Base-by-base conservation (phyloP, 352 stramenopile species). In the Phytophthora sp. region DNA sequence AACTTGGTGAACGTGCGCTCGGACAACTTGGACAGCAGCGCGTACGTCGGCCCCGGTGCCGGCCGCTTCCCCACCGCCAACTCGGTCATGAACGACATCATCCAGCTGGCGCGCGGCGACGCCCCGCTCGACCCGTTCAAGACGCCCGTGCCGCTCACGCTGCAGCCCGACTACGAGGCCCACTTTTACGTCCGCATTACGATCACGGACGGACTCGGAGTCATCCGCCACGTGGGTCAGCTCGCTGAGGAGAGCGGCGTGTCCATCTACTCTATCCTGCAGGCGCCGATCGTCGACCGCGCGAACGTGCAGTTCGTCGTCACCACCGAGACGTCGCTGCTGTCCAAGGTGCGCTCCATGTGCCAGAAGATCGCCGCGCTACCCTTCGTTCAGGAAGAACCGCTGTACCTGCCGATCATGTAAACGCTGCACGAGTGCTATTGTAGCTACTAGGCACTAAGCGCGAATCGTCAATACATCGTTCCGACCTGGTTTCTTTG, bases 221-320 rank as follows among this genome's bases (percentile, higher is more conserved):
- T 99, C 67, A 98, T 98, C 54, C 83, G 94, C 58, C 80, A 94
- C 56, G 95, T 98, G 30, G 97, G 97, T 30, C 89, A 98, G 64
- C 72, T 98, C 58, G 97, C 95, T 34, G 97, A 98, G 75, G 83
- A 98, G 57, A 84, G 96, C 67, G 89, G 91, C 46, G 95, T 99
- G 34, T 98, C 92, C 27, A 99, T 99, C 75, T 96, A 98, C 84
- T 98, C 95, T 50, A 98, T 99, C 68, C 76, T 99, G 41, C 96
- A 98, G 72, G 97, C 98, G 64, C 96, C 95, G 7, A 97, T 98
- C 46, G 82, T 88, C 15, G 96, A 98, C 75, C 85, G 81, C 35
- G 78, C 90, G 58, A 97, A 98, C 69, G 91, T 98, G 43, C 87
- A 97, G 61, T 99, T 99, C 74, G 96, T 98, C 11, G 91, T 99